phyloP scores from a whole-genome alignment of 2,329 filamentous ascomycete species.

The Sporothrix inflata region DNA sequence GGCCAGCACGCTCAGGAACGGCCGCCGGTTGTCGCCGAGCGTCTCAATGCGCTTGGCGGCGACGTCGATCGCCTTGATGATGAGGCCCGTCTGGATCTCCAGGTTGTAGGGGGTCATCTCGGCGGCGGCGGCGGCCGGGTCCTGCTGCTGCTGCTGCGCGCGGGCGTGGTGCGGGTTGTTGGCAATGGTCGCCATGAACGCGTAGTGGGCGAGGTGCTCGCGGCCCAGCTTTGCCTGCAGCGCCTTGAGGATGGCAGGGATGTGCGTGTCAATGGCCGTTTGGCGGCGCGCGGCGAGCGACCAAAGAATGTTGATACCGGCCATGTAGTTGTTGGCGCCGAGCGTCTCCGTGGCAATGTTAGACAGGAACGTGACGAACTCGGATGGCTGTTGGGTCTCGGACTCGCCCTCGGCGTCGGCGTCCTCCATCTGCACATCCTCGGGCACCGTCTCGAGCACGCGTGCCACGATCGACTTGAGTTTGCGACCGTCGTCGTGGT shows the following conservation, averaged over 20 bases:
- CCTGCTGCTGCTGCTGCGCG: constrained; percentile 51
- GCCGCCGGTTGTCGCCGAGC: constrained; percentile 84
- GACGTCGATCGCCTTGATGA: constrained; percentile 93
- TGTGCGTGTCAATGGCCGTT: constrained; percentile 86
- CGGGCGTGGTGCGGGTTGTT: constrained; percentile 42
- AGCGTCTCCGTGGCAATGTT: constrained; percentile 87
- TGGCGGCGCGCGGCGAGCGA: constrained; percentile 84
- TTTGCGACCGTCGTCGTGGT: constrained; percentile 69
- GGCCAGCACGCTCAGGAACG: constrained; percentile 92
- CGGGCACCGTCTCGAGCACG: constrained; percentile 85
- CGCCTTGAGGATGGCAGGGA: constrained; percentile 86
- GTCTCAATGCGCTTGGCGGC: constrained; percentile 90
- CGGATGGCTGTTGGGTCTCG: constrained; percentile 74
- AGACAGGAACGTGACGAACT: constrained; percentile 83
- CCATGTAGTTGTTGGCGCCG: constrained; percentile 77
- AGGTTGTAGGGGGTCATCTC: constrained; percentile 76
- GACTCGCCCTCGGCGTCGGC: constrained; percentile 83
- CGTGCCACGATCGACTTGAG: constrained; percentile 77
- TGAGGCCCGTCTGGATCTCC: constrained; percentile 85
- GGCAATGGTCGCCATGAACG: constrained; percentile 56
- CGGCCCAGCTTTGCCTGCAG: constrained; percentile 89
- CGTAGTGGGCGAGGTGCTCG: constrained; percentile 84
- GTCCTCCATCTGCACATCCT: constrained; percentile 73
- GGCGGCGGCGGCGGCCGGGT: constrained; percentile 56
- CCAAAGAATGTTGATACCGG: constrained; percentile 92